Evolutionary conservation across 1,139 yeast genomes (phyloP).

Genomic region (Blastobotrys capitulatus): DNA sequence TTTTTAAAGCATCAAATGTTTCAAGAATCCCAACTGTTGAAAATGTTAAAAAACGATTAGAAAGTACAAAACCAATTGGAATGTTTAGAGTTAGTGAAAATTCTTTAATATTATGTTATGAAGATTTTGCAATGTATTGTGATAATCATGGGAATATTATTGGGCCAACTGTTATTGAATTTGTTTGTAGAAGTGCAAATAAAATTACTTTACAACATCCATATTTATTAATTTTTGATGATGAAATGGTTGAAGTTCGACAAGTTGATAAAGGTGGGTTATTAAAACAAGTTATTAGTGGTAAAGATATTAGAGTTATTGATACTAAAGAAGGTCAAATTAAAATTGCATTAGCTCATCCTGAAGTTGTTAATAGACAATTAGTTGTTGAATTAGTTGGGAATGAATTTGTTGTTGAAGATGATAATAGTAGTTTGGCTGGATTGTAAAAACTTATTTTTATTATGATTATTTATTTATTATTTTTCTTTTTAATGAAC

Average conservation of each 20-base stretch:
- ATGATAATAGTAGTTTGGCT: slow-evolving; percentile 26
- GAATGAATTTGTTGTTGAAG: slow-evolving; percentile 33
- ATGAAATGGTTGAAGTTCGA: slow-evolving; percentile 66
- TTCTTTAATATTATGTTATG: slow-evolving; percentile 62
- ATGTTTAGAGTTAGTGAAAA: slow-evolving; percentile 55
- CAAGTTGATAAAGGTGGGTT: slow-evolving; percentile 42
- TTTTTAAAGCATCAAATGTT: slow-evolving; percentile 11
- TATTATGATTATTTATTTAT: not conserved
- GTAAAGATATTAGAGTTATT: slow-evolving; percentile 52
- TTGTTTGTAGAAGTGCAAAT: slow-evolving; percentile 61
- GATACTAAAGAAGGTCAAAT: slow-evolving; percentile 42
- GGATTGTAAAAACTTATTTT: slow-evolving; percentile 19
- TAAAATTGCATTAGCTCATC: slow-evolving; percentile 63
- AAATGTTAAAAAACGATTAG: slow-evolving; percentile 24
- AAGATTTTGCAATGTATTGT: slow-evolving; percentile 65
- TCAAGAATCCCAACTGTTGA: slow-evolving; percentile 16
- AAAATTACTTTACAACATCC: slow-evolving; percentile 53
- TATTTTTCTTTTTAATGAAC: no score
- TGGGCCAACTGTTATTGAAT: slow-evolving; percentile 50
- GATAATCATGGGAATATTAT: slow-evolving; percentile 62
- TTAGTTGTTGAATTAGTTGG: slow-evolving; percentile 37
- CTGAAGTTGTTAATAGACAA: slow-evolving; percentile 60
- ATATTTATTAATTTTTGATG: slow-evolving; percentile 56
- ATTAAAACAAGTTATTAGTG: slow-evolving; percentile 68
- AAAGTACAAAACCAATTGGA: slow-evolving; percentile 47